phyloP scores from a whole-genome alignment of 345 rosid genomes.

The Cardamine occulta region DNA sequence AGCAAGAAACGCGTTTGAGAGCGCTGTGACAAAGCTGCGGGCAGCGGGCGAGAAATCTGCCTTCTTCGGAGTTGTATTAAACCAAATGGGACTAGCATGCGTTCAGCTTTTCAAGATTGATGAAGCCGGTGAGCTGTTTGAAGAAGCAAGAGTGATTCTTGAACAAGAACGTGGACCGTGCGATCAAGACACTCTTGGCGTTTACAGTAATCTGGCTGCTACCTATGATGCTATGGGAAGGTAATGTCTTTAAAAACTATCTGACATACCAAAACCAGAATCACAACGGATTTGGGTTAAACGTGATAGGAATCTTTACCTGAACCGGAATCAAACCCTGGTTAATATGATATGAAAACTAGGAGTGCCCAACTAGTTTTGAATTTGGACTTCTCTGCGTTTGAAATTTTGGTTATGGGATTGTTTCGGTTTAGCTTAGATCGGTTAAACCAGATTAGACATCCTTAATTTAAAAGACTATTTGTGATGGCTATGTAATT shows the following conservation, averaged over 20 bases:
- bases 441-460: not conserved
- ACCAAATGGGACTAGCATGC: constrained; percentile 99
- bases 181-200: constrained; percentile 95
- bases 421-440: not conserved
- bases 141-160: constrained; percentile 85
- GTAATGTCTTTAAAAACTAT: constrained; percentile 48
- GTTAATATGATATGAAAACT: not conserved
- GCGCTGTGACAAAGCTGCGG: constrained; percentile 81
- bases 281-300: too few species aligned
- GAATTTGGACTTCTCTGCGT: not conserved
- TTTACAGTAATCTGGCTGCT: constrained; percentile 97
- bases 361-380: not conserved
- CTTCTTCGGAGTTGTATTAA: constrained; percentile 93
- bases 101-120: constrained; percentile 97
- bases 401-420: not conserved
- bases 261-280: not conserved
- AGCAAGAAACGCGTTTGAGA: constrained; percentile 82
- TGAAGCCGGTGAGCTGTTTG: constrained; percentile 92
- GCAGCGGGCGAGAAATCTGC: constrained; percentile 94
- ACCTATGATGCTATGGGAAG: constrained; percentile 99
- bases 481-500: constrained; percentile 30
- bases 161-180: constrained; percentile 96
- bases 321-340: not conserved
- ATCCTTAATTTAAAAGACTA: not conserved
- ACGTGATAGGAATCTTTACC: too few species aligned